Evolutionary conservation across 768 basidiomycete genomes (phyloP).

Genomic region (Lactarius evosmus): DNA sequence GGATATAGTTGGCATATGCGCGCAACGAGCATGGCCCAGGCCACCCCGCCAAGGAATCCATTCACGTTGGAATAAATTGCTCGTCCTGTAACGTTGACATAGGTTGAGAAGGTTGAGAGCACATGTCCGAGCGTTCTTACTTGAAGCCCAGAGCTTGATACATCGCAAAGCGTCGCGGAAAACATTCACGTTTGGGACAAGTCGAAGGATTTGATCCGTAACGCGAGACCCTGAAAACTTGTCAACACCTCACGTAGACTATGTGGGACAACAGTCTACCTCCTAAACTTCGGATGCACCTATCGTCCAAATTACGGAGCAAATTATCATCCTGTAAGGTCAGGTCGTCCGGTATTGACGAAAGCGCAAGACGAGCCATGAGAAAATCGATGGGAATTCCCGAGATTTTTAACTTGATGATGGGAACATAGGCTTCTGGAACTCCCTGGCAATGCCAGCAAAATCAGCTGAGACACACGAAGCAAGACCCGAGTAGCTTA

Average conservation of each 20-base stretch:
- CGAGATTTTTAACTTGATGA: conserved; percentile 86
- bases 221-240: conserved; percentile 76
- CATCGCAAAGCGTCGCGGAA: conserved; percentile 94
- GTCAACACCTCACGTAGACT: conserved; percentile 10
- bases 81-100: conserved; percentile 51
- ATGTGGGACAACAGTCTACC: conserved; percentile 44
- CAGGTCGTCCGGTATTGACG: conserved; percentile 89
- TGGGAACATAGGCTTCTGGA: conserved; percentile 94
- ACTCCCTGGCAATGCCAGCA: conserved; percentile 62
- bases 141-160: conserved; percentile 96
- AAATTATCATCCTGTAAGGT: conserved; percentile 89
- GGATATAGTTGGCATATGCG: conserved; percentile 99
- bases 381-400: conserved; percentile 93
- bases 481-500: conserved; percentile 34
- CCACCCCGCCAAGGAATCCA: conserved; percentile 96
- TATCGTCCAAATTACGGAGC: conserved; percentile 88
- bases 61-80: conserved; percentile 98
- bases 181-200: conserved; percentile 91
- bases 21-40: conserved; percentile 98
- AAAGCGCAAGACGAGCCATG: conserved; percentile 84
- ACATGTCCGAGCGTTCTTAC: conserved; percentile 45
- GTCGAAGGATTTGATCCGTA: conserved; percentile 89
- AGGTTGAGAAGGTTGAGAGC: conserved; percentile 1
- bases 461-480: conserved; percentile 1
- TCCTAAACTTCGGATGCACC: conserved; percentile 91